Conservation (phyloP, 371 early-diverging fungal species). For the Actinomortierella wolfii region DNA sequence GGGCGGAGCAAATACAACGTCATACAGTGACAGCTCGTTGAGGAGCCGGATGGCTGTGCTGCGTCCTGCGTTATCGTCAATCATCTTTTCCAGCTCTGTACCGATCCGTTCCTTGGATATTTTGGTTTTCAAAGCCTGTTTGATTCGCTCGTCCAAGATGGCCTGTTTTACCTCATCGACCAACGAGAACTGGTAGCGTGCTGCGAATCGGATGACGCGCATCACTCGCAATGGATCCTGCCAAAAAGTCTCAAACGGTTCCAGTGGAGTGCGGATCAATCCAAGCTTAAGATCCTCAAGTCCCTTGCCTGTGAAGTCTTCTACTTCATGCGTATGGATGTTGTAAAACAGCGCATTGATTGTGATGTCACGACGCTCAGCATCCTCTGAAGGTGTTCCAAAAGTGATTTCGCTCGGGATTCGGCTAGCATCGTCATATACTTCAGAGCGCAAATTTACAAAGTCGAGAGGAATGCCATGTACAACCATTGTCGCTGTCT, state of each 20-base stretch:
- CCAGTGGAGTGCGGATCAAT: slow-evolving; percentile 91
- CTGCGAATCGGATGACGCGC: slow-evolving; percentile 96
- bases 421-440: slow-evolving; percentile 83
- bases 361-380: slow-evolving; percentile 96
- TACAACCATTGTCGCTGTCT: slow-evolving; percentile 93
- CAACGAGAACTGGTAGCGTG: slow-evolving; percentile 86
- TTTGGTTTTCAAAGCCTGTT: slow-evolving; percentile 76
- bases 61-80: slow-evolving; percentile 58
- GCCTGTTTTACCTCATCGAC: slow-evolving; percentile 73
- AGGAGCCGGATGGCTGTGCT: slow-evolving; percentile 56
- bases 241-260: slow-evolving; percentile 90
- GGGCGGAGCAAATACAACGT: slow-evolving; percentile 61
- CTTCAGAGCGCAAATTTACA: slow-evolving; percentile 94
- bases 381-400: slow-evolving; percentile 97
- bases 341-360: slow-evolving; percentile 99
- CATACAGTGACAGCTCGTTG: slow-evolving; percentile 55
- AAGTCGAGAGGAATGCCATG: slow-evolving; percentile 92
- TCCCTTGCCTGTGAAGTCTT: slow-evolving; percentile 93
- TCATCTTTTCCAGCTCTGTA: slow-evolving; percentile 95
- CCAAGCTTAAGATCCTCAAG: slow-evolving; percentile 74
- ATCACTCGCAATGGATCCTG: slow-evolving; percentile 99
- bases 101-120: slow-evolving; percentile 97
- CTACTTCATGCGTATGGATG: slow-evolving; percentile 84
- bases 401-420: slow-evolving; percentile 82
- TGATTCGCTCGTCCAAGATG: slow-evolving; percentile 61